Base-by-base conservation (phyloP, 2,329 filamentous ascomycete genomes). In the Alternaria panax region DNA sequence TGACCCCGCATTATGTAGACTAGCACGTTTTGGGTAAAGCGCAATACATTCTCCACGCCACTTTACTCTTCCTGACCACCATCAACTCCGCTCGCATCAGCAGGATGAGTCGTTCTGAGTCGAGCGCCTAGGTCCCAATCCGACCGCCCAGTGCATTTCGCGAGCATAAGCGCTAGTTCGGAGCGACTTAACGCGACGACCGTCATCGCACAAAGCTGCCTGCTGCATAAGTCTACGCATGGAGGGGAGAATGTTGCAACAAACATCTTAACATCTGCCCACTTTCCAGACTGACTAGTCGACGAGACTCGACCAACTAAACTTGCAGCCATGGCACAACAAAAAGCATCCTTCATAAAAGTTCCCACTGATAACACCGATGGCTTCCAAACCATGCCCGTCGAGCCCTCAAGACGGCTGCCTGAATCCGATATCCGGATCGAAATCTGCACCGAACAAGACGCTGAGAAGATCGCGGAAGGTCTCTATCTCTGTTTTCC, bases 401-500 rank as follows among this genome's bases (percentile, higher is more conserved):
- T 64, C 4, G 59, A 70, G 32, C 57, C 69, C 4, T 51, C 61
- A 9, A 61, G 62, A 6, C 66, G 70, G 2, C 40, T 75, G 1
- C 20, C 61, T 14, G 65, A 67, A 7, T 53, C 60, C 5, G 68
- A 71, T 1, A 62, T 73, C 40, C 40, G 46, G 5, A 48, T 72
- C 22, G 63, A 70, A 43, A 20, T 57, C 12, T 72, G 69, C 46
- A 55, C 54, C 1, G 61, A 62, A n/a, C 14, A 57, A 0, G 72
- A 74, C 40, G 68, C 63, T 0, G 36, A 47, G 6, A 59, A 45
- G 22, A 68, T 73, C 9, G 72, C 70, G n/a, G 62, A 71, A 61
- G 67, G 67, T 3, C 42, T 76, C n/a, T 75, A 75, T 62, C 27
- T 54, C 11, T 59, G 53, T 48, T 76, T 75, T 42, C 61, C 67